phyloP scores from a whole-genome alignment of 306 rosid genomes.

The peach (Prunus persica) region DNA sequence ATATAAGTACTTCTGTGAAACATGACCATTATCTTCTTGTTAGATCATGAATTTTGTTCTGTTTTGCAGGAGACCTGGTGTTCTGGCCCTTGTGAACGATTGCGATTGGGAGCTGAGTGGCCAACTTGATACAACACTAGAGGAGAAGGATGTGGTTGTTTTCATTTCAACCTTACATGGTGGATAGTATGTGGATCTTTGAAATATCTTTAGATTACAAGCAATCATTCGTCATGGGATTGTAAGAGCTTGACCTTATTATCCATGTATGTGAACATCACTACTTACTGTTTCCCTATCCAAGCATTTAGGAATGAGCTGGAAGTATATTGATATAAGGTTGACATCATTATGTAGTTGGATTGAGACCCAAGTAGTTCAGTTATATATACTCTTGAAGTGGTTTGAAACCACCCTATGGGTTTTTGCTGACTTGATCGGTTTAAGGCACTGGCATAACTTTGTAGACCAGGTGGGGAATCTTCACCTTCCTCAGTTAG shows the following conservation, averaged over 20 bases:
- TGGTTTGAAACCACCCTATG: too few species aligned
- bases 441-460: too few species aligned
- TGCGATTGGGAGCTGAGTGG: slow-evolving; percentile 98
- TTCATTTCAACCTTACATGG: slow-evolving; percentile 94
- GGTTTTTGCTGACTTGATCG: too few species aligned
- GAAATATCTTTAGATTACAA: background rate
- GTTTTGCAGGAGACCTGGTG: slow-evolving; percentile 89
- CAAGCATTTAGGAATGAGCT: background rate
- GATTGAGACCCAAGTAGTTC: too few species aligned
- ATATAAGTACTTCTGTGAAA: background rate
- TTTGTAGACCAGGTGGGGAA: too few species aligned
- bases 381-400: too few species aligned
- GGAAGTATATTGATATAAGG: background rate
- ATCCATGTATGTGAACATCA: background rate
- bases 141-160: slow-evolving; percentile 88
- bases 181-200: slow-evolving; percentile 44
- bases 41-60: slow-evolving; percentile 1
- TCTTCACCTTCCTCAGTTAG: too few species aligned
- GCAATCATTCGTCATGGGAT: background rate
- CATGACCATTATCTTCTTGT: background rate
- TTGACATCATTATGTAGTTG: too few species aligned
- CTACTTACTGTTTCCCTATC: background rate
- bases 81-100: slow-evolving; percentile 93
- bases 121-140: slow-evolving; percentile 68
- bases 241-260: background rate